A percentile compares a stretch with the other conserved stretches of the same genome.
Conservation (phyloP, 148 eudicot species). For the Fagopyrum homotropicum region DNA sequence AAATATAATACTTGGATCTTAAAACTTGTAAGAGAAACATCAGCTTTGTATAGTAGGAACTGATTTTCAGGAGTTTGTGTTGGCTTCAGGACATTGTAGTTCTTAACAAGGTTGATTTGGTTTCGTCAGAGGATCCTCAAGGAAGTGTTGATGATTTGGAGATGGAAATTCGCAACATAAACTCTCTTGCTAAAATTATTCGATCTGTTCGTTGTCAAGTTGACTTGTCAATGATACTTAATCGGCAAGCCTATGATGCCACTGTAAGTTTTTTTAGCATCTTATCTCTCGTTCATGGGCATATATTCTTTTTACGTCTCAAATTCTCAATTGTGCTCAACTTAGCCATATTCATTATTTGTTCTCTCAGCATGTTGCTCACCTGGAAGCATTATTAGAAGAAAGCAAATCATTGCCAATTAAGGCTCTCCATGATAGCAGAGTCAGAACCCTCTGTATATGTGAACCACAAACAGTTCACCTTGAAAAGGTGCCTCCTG, state of each 20-base stretch:
- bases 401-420: constrained; percentile 56
- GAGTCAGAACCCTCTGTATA: constrained; percentile 76
- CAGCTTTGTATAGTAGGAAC: background rate
- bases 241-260: constrained; percentile 81
- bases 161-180: constrained; percentile 72
- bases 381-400: constrained; percentile 68
- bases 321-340: background rate
- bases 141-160: constrained; percentile 64
- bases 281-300: constrained; percentile 2
- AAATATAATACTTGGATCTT: background rate
- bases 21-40: background rate
- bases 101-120: constrained; percentile 86
- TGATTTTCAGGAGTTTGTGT: constrained; percentile 10
- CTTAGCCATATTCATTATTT: constrained; percentile 5
- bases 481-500: constrained; percentile 61
- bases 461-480: constrained; percentile 43
- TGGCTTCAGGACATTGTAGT: constrained; percentile 77
- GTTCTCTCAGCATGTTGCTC: constrained; percentile 54
- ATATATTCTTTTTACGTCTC: background rate
- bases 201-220: constrained; percentile 85
- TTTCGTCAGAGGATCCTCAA: constrained; percentile 57
- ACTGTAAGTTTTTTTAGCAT: constrained; percentile 37
- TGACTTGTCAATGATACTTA: constrained; percentile 73
- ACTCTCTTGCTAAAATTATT: constrained; percentile 69
- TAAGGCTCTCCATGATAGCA: constrained; percentile 63